Evolutionary conservation across 176 grass and related monocot genomes (phyloP).

Genomic region (Cenchrus purpureus): DNA sequence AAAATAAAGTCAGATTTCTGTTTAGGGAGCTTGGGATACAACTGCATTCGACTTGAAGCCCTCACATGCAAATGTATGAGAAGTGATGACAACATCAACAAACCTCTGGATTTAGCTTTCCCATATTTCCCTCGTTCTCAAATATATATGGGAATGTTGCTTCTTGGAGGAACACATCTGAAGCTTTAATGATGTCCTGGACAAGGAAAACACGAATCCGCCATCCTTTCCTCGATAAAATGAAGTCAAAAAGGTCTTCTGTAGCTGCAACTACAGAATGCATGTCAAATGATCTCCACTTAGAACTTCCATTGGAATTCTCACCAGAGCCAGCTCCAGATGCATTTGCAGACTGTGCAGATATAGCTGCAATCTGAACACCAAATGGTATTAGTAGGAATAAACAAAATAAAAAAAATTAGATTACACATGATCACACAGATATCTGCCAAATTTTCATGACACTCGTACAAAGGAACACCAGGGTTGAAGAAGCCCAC

Average conservation of each 20-base stretch:
- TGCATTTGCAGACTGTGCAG: conserved; percentile 70
- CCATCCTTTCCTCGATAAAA: conserved; percentile 93
- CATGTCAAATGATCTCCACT: conserved; percentile 91
- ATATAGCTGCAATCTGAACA: conserved; percentile 87
- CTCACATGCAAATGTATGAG: neutral
- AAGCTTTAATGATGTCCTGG: conserved; percentile 85
- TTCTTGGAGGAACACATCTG: conserved; percentile 81
- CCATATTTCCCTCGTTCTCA: conserved; percentile 44
- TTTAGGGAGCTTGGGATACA: neutral
- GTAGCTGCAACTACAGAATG: conserved; percentile 88
- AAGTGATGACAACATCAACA: conserved; percentile 26
- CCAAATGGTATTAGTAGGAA: conserved; percentile 10
- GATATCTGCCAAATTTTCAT: neutral
- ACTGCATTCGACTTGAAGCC: neutral
- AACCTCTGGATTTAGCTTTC: conserved; percentile 66
- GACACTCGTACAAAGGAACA: neutral
- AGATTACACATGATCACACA: neutral
- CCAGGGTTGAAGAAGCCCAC: neutral
- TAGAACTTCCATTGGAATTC: conserved; percentile 35
- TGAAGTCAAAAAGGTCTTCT: conserved; percentile 88
- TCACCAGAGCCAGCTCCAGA: conserved; percentile 33
- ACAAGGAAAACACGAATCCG: conserved; percentile 90
- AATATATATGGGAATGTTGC: conserved; percentile 67
- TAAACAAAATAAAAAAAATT: conserved; percentile 23
- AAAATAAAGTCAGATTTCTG: neutral